Percentiles rank a stretch among this genome's conserved stretches.
Evolutionary conservation across 345 rosid genomes (phyloP).

Genomic region (Heritiera fomes): DNA sequence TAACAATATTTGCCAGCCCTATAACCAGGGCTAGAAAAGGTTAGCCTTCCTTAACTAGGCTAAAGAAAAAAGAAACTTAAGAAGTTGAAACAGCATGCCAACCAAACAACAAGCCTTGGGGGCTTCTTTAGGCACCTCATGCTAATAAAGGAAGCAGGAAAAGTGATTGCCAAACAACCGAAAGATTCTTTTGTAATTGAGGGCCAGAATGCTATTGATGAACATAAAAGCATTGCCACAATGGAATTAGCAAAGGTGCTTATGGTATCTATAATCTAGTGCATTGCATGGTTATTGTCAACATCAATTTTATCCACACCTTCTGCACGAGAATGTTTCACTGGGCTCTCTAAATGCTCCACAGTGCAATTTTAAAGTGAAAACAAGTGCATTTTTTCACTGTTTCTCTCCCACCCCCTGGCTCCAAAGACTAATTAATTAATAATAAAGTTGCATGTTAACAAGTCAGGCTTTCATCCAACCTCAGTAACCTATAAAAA

Average conservation of each 20-base stretch:
- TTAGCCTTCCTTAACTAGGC: neutral
- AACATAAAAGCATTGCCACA: neutral
- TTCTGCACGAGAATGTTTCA: neutral
- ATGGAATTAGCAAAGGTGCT: neutral
- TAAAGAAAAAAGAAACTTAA: too few species aligned
- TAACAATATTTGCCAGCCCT: neutral
- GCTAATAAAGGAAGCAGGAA: neutral
- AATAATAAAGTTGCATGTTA: neutral
- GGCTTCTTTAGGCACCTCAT: neutral
- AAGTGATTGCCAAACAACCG: neutral
- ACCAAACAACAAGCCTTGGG: neutral
- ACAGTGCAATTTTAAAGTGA: neutral
- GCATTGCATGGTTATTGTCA: neutral
- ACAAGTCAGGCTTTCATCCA: neutral
- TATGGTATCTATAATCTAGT: neutral
- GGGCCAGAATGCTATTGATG: too few species aligned
- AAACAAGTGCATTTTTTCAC: neutral
- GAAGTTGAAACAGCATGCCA: neutral
- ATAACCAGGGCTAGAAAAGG: neutral
- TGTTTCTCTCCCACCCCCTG: neutral
- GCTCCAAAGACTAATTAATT: neutral
- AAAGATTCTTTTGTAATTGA: neutral
- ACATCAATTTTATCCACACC: neutral
- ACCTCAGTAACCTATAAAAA: neutral
- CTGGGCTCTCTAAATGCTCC: neutral